These are phyloP conservation scores for Scleroderma bovista DNA, from an alignment of 768 basidiomycete species.

Conservation along the genomic window DNA sequence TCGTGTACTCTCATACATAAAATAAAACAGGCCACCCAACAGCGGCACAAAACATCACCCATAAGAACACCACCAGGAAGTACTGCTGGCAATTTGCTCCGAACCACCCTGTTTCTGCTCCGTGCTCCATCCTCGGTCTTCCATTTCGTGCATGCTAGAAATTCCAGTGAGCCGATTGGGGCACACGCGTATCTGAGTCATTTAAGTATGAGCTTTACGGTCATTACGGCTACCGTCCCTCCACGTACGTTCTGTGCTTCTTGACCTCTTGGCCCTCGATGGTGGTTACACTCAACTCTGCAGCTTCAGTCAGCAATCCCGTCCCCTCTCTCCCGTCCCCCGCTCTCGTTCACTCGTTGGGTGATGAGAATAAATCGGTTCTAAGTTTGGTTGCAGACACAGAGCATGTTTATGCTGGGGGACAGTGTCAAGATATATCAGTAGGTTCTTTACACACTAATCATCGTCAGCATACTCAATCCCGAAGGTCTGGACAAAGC, in stretches of 20 bases:
- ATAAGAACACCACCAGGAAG: no score
- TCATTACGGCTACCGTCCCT: slow-evolving; percentile 7
- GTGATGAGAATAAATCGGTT: slow-evolving; percentile 63
- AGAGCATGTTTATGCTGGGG: slow-evolving; percentile 75
- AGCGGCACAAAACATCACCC: no score
- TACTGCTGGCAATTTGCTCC: no score
- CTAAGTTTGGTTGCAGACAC: slow-evolving; percentile 71
- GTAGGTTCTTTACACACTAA: slow-evolving; percentile 35
- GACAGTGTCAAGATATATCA: slow-evolving; percentile 70
- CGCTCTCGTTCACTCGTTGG: slow-evolving; percentile 60
- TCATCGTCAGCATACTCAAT: not conserved
- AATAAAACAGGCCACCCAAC: no score
- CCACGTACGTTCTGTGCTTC: slow-evolving; percentile 20
- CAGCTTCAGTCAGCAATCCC: slow-evolving; percentile 58
- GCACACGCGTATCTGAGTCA: slow-evolving; percentile 3
- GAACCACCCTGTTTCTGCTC: no score
- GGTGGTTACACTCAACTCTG: slow-evolving; percentile 8
- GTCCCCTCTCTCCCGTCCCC: slow-evolving; percentile 44
- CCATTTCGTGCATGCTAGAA: not conserved
- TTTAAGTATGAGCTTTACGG: not conserved
- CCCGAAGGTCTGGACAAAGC: slow-evolving; percentile 79
- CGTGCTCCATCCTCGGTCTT: not conserved
- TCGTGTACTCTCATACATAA: no score
- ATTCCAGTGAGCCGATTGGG: not conserved
- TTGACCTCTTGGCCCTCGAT: not conserved